phyloP scores from a whole-genome alignment of 2,329 filamentous ascomycete species.

The Fusarium chaquense region DNA sequence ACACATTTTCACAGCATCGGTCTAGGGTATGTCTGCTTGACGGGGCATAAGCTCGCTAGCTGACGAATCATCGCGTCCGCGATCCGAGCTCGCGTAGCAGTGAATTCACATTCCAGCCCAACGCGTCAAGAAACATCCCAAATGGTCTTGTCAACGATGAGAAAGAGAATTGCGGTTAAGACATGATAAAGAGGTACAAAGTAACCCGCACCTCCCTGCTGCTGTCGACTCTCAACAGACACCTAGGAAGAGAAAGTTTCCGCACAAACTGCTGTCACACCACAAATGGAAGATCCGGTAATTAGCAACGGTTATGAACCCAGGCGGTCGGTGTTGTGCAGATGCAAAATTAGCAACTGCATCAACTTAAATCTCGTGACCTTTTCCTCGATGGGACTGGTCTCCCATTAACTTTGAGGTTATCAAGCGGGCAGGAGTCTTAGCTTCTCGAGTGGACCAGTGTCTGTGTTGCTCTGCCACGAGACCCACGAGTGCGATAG shows the following conservation, averaged over 20 bases:
- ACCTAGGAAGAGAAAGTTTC: background rate
- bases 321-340: background rate
- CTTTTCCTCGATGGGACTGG: background rate
- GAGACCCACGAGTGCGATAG: constrained; percentile 4
- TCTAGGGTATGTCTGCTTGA: background rate
- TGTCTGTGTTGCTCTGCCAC: background rate
- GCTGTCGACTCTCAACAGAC: background rate
- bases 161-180: too few species aligned
- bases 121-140: background rate
- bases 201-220: rapidly evolving
- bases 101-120: background rate
- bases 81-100: background rate
- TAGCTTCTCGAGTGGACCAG: background rate
- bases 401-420: background rate
- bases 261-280: background rate
- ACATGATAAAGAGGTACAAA: background rate
- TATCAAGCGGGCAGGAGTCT: background rate
- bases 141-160: background rate
- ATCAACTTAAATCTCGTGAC: background rate
- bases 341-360: background rate
- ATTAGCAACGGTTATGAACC: background rate
- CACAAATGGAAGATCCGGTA: background rate
- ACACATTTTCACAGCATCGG: too few species aligned
- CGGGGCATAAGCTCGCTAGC: background rate
- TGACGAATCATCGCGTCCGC: background rate